These are phyloP conservation scores for Mycocentrospora acerina DNA, from an alignment of 2,329 filamentous ascomycete species.

Conservation along the genomic window DNA sequence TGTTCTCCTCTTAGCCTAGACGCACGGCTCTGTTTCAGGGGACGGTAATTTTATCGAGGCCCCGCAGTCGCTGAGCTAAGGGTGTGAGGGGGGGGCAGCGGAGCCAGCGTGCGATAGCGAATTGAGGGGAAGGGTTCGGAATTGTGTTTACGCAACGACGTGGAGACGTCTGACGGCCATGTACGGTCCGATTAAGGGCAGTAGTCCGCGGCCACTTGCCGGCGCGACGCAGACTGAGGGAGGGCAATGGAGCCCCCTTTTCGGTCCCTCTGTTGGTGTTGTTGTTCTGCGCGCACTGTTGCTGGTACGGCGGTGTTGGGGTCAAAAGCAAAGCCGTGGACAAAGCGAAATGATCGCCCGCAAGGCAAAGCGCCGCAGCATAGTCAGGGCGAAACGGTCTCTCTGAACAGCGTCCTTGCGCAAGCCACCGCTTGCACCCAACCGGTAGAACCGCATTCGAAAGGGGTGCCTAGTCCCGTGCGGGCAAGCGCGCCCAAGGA, in stretches of 20 bases:
- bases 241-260: slow-evolving; percentile 9
- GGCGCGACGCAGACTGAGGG: slow-evolving; percentile 12
- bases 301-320: slow-evolving; percentile 1
- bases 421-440: neutral
- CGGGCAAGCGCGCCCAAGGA: slow-evolving; percentile 3
- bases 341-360: too few species aligned
- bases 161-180: slow-evolving; percentile 18
- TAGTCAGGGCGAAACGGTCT: too few species aligned
- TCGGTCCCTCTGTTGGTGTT: slow-evolving; percentile 6
- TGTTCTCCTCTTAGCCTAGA: slow-evolving; percentile 36
- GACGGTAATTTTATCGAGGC: slow-evolving; percentile 30
- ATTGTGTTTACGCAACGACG: slow-evolving; percentile 24
- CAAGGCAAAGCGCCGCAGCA: too few species aligned
- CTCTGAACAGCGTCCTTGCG: too few species aligned
- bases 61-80: slow-evolving; percentile 17
- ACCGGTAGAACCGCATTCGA: too few species aligned
- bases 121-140: slow-evolving; percentile 10
- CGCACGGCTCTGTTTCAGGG: slow-evolving; percentile 33
- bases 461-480: too few species aligned
- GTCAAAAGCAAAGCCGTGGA: slow-evolving; percentile 7
- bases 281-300: slow-evolving; percentile 1
- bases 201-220: slow-evolving; percentile 19
- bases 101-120: slow-evolving; percentile 20
- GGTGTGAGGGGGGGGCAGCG: slow-evolving; percentile 19
- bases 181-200: slow-evolving; percentile 19